Percentiles rank a stretch among this genome's conserved stretches.
Conservation (phyloP, 106 monocot genomes). For the Cymbidium sinense region DNA sequence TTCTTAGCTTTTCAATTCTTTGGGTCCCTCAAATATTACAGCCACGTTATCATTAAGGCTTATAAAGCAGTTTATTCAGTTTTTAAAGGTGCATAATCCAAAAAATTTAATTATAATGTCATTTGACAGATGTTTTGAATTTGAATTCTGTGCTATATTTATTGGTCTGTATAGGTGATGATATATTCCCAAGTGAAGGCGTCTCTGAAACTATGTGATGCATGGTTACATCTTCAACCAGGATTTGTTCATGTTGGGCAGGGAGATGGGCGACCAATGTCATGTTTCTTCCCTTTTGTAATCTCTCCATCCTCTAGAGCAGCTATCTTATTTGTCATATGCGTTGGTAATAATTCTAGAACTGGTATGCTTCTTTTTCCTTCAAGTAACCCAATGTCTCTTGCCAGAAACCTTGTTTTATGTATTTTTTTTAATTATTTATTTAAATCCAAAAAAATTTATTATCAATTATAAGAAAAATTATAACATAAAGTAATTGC, state of each 20-base stretch:
- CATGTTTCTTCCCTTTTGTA: slow-evolving; percentile 68
- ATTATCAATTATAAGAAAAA: no score
- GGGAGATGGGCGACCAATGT: slow-evolving; percentile 68
- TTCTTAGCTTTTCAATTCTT: background rate
- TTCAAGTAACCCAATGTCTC: background rate
- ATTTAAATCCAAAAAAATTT: no score
- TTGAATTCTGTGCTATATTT: background rate
- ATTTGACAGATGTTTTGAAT: background rate
- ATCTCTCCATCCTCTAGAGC: slow-evolving; percentile 81
- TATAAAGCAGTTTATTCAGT: background rate
- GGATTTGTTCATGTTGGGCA: slow-evolving; percentile 68
- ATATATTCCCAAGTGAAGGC: slow-evolving; percentile 93
- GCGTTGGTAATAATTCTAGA: slow-evolving; percentile 13
- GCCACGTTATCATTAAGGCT: background rate
- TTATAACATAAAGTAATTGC: no score
- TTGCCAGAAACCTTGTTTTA: background rate
- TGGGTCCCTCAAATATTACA: no score
- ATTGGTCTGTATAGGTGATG: slow-evolving; percentile 49
- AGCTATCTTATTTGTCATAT: slow-evolving; percentile 67
- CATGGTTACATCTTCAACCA: slow-evolving; percentile 80
- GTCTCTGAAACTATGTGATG: slow-evolving; percentile 58
- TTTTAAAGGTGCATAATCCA: background rate
- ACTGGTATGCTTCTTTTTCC: background rate
- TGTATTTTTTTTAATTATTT: no score
- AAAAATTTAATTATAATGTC: background rate